Base-by-base conservation (phyloP, 2,329 filamentous ascomycete genomes). In the Botrytis cinerea region DNA sequence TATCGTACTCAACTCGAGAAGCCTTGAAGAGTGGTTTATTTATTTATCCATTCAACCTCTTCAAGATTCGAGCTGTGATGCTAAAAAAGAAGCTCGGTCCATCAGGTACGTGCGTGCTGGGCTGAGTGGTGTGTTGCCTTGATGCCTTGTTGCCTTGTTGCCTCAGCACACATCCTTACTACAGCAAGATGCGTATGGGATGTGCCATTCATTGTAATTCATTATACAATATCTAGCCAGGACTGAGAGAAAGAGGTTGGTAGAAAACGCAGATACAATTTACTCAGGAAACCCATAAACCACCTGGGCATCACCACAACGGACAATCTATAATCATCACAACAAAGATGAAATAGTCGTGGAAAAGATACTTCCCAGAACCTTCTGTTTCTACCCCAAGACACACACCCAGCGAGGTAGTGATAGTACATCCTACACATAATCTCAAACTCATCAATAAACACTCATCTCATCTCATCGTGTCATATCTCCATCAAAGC, bases 21-120 rank as follows among this genome's bases (percentile, higher is more conserved):
- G 10, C 14, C 14, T 28, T 57, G 14, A 57, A 28, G n/a, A 28
- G 8, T 18, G n/a, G 18, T 28, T 57, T 7, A 57, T 57, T 57
- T 28, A 28, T 57, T 28, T 57, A 28, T 28, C n/a, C 51, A 18
- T 28, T 28, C n/a, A 57, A 28, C 14, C 51, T 28, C 51, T 57
- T 28, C 51, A 16, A 57, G n/a, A 57, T 57, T 57, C 51, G n/a
- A 57, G 51, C 51, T 57, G n/a, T 57, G 51, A 57, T 57, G n/a
- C 51, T 57, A 57, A 57, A 57, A 57, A 57, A 57, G 51, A 28
- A 57, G 51, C 51, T 57, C 51, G 51, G 51, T 57, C 51, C 51
- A 57, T 57, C 51, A 28, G 48, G 10, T 16, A 28, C 6, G 51
- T n/a, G 25, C 48, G 48, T 51, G 48, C 48, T 54, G 25, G 10